Percentiles rank a stretch among this genome's conserved stretches.
Evolutionary conservation across 257 asterid species (phyloP).

Genomic region (Solanum paucissectum): DNA sequence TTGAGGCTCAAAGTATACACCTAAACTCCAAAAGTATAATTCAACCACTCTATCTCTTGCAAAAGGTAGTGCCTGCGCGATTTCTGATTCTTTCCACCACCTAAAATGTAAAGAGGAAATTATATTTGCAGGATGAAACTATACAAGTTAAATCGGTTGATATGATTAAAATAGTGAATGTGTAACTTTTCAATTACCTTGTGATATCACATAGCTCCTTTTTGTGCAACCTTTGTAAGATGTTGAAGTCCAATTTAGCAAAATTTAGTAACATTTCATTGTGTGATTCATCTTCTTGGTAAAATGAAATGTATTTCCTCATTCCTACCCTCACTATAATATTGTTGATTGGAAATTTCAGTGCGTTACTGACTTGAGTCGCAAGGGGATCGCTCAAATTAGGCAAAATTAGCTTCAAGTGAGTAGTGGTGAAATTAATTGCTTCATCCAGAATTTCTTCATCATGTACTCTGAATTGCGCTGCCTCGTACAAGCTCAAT

Average conservation of each 20-base stretch:
- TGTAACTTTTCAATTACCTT: not conserved
- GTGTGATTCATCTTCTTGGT: not conserved
- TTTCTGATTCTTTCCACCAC: constrained; percentile 21
- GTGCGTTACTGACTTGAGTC: not conserved
- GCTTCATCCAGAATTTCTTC: constrained; percentile 11
- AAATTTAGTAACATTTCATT: not conserved
- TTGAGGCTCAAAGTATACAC: constrained; percentile 26
- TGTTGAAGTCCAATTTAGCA: constrained; percentile 25
- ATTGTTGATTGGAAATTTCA: constrained; percentile 9
- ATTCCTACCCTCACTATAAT: constrained; percentile 12
- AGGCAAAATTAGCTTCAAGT: not conserved
- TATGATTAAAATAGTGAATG: no score
- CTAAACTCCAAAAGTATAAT: constrained; percentile 22
- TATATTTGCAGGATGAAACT: no score
- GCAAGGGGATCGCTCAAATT: not conserved
- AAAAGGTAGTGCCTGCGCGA: constrained; percentile 5
- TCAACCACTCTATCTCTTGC: constrained; percentile 35
- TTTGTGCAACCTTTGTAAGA: constrained; percentile 8
- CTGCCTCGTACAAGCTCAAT: constrained; percentile 28
- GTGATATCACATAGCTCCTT: constrained; percentile 14
- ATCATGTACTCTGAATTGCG: constrained; percentile 6
- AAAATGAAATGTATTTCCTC: not conserved
- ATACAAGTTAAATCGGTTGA: no score
- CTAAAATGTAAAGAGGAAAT: constrained; percentile 1
- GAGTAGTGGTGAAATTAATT: constrained; percentile 6